phyloP scores from a whole-genome alignment of 2,329 filamentous ascomycete species.

The Venturia asperata region DNA sequence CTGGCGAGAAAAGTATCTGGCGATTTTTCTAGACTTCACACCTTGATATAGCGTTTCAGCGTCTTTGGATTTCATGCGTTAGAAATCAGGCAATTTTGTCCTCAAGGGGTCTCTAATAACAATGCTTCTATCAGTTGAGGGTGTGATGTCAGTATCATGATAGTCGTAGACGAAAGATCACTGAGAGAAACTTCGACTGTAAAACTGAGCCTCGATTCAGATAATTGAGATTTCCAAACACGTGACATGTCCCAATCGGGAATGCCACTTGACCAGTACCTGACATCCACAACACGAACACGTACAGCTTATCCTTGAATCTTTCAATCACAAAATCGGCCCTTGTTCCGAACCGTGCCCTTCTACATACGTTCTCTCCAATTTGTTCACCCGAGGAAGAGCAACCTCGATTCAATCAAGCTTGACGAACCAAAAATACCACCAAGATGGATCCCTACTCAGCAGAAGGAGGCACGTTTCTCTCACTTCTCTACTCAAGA shows the following conservation, averaged over 20 bases:
- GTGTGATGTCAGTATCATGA: too few species aligned
- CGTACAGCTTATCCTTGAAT: too few species aligned
- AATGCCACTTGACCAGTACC: slow-evolving; percentile 1
- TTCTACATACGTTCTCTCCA: not conserved
- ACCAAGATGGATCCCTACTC: slow-evolving; percentile 55
- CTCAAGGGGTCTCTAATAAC: too few species aligned
- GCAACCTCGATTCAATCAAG: not conserved
- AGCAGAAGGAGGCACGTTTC: slow-evolving; percentile 49
- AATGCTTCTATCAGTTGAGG: too few species aligned
- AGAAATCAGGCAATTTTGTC: too few species aligned
- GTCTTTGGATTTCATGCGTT: not conserved
- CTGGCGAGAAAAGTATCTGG: not conserved
- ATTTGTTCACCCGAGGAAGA: not conserved
- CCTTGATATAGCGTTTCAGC: not conserved
- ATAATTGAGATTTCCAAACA: not conserved
- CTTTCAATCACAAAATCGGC: not conserved
- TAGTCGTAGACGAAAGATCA: too few species aligned
- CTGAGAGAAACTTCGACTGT: too few species aligned
- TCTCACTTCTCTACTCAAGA: not conserved
- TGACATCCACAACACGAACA: not conserved
- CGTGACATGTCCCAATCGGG: not conserved
- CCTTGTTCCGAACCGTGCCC: not conserved
- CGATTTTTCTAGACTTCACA: not conserved
- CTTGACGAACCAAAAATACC: not conserved
- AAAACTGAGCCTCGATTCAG: too few species aligned